Base-by-base conservation (phyloP, 208 protist species). In the Trypanosoma melophagium region DNA sequence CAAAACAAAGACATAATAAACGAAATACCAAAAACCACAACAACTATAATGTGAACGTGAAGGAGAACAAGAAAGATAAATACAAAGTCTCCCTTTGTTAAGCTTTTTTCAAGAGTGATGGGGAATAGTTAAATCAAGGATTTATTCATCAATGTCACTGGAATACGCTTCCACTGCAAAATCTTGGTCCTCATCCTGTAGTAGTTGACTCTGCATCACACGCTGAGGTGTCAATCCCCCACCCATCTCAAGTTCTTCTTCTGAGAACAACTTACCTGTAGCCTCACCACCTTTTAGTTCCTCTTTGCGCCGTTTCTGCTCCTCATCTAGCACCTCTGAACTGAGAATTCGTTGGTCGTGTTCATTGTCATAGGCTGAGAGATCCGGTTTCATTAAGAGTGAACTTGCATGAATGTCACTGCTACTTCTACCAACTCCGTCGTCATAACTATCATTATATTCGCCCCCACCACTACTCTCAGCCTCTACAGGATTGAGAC, bases 301-400 rank as follows among this genome's bases (percentile, higher is more conserved):
- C 62, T 76, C 67, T 19, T 52, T 62, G 50, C 60, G 58, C 13
- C 54, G 62, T 45, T 42, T 22, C 51, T 66, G n/a, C 55, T 69
- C 68, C 44, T 59, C 68, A n/a, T 73, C 55, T 2, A 90, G 55
- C 52, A 81, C 81, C 12, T 86, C 80, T 44, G 73, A 80, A 41
- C 81, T 90, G 58, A 60, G 61, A 61, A 92, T 87, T 49, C 90
- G 87, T 19, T 82, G 71, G 66, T 93, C 87, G 60, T 77, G 62
- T 52, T 88, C 81, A 14, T 55, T 71, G 66, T 82, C 73, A 68
- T 95, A 95, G 16, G 84, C 71, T n/a, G 86, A 83, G 14, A 92
- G 76, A 68, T 95, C 78, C 1, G 89, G 89, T 45, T 74, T 57
- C 38, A 75, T 79, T 25, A 92, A 66, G 12, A 71, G 65, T 35